These are phyloP conservation scores for Kwoniella sp. DNA, from an alignment of 768 basidiomycete genomes.

Conservation along the genomic window DNA sequence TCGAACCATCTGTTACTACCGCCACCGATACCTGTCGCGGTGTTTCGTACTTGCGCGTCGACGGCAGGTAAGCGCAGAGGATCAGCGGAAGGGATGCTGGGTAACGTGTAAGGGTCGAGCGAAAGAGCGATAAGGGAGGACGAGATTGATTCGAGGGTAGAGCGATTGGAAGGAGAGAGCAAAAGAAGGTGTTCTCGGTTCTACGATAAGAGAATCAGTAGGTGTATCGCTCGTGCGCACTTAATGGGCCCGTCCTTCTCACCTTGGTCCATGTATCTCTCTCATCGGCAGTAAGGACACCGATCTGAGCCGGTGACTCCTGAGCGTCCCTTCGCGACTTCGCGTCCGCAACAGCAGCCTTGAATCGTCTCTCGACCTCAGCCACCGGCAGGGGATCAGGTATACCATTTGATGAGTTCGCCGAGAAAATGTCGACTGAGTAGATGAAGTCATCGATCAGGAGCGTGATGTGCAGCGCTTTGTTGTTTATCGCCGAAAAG, in stretches of 20 bases:
- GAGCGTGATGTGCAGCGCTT: conserved; percentile 67
- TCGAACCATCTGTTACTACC: conserved; percentile 86
- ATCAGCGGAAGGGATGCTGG: conserved; percentile 42
- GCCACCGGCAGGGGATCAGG: conserved; percentile 55
- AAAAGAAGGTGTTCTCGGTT: conserved; percentile 71
- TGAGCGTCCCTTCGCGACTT: conserved; percentile 61
- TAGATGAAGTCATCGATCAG: conserved; percentile 80
- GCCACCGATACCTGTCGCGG: conserved; percentile 66
- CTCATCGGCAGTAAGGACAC: conserved; percentile 75
- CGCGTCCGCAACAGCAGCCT: conserved; percentile 65
- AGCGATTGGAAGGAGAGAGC: conserved; percentile 68
- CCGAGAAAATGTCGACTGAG: conserved; percentile 66
- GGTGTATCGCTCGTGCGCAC: conserved; percentile 12
- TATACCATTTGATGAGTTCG: conserved; percentile 51
- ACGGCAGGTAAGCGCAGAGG: conserved; percentile 58
- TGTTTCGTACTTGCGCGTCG: conserved; percentile 74
- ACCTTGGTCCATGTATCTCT: conserved; percentile 82
- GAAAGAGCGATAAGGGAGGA: conserved; percentile 77
- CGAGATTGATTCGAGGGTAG: conserved; percentile 67
- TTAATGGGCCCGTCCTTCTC: no score
- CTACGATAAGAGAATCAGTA: conserved; percentile 57
- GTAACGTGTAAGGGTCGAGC: conserved; percentile 73
- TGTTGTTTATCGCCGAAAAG: conserved; percentile 60
- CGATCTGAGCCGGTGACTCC: conserved; percentile 67
- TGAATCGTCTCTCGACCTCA: conserved; percentile 61